These are phyloP conservation scores for Aegle marmelos DNA, from an alignment of 345 rosid species.

Conservation along the genomic window DNA sequence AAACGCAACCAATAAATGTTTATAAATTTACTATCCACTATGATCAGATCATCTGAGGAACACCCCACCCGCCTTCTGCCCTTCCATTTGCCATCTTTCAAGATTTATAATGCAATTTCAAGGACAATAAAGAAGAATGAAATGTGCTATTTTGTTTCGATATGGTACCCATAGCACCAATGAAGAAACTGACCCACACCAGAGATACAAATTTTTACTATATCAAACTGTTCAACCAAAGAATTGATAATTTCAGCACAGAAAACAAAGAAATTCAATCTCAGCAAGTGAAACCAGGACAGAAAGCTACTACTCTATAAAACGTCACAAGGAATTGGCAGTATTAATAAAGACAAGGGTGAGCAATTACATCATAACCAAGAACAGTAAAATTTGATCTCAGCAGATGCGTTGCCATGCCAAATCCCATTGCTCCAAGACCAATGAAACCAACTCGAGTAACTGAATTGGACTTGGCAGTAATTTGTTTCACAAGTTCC, in stretches of 20 bases:
- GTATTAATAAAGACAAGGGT: slow-evolving; percentile 4
- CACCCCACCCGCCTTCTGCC: background rate
- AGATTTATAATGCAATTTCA: background rate
- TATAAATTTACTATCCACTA: background rate
- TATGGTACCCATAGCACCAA: background rate
- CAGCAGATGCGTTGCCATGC: slow-evolving; percentile 86
- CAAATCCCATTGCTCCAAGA: slow-evolving; percentile 99
- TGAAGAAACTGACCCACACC: background rate
- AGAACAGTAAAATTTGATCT: slow-evolving; percentile 59
- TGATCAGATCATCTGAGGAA: background rate
- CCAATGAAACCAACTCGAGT: slow-evolving; percentile 82
- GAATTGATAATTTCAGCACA: background rate
- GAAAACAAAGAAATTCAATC: background rate
- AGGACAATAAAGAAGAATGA: background rate
- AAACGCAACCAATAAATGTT: background rate
- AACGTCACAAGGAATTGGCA: background rate
- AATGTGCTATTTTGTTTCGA: background rate
- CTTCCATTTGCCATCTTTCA: background rate
- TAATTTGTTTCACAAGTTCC: slow-evolving; percentile 56
- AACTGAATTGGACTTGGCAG: slow-evolving; percentile 50
- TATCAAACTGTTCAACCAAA: background rate
- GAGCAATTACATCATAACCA: slow-evolving; percentile 82
- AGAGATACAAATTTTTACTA: background rate
- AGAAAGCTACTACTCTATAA: background rate
- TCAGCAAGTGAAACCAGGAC: background rate